Evolutionary conservation across 345 rosid genomes (phyloP).

Genomic region (Anastatica hierochuntica): DNA sequence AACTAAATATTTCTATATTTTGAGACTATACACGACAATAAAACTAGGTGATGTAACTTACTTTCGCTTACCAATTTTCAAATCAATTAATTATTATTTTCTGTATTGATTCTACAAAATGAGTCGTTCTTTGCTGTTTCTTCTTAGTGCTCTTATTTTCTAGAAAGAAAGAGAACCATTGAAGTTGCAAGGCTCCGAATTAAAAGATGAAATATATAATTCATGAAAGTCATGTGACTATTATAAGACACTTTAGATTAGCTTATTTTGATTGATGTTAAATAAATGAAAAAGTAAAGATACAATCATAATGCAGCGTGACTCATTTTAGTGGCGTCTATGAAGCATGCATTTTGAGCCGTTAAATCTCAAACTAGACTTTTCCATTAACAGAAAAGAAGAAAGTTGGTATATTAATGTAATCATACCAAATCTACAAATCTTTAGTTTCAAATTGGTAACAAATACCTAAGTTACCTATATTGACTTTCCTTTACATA

Average conservation of each 20-base stretch:
- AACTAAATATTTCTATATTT: too few species aligned
- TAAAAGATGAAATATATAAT: neutral
- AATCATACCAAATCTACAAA: constrained; percentile 12
- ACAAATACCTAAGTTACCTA: too few species aligned
- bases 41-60: too few species aligned
- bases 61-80: too few species aligned
- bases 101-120: too few species aligned
- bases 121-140: too few species aligned
- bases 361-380: constrained; percentile 10
- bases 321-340: constrained; percentile 22
- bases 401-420: constrained; percentile 15
- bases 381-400: constrained; percentile 21
- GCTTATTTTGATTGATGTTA: neutral
- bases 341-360: constrained; percentile 22
- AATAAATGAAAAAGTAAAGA: constrained; percentile 4
- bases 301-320: constrained; percentile 10
- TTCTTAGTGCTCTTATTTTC: too few species aligned
- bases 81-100: too few species aligned
- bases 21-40: too few species aligned
- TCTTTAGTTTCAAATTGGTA: constrained; percentile 1
- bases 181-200: neutral
- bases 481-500: too few species aligned
- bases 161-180: too few species aligned
- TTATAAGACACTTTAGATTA: neutral
- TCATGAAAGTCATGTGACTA: constrained; percentile 22